Evolutionary conservation across 2,329 filamentous ascomycete genomes (phyloP), one percentile per base, ranked within the genome.

Genomic region (Bipolaris bicolor): DNA sequence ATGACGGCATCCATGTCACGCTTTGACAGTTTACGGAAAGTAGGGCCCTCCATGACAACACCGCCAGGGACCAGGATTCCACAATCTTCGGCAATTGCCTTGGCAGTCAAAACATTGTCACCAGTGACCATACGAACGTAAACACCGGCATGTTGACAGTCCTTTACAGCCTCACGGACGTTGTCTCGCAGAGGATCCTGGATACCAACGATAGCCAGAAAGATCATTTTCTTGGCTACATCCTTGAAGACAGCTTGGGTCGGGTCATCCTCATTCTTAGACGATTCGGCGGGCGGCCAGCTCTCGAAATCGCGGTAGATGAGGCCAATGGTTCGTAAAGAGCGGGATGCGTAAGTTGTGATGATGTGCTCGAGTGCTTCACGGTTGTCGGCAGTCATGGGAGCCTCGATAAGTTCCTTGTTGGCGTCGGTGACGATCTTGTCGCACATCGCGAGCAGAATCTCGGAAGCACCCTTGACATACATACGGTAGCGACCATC

Each of bases 41-140:
- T 84, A 1, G 90, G 90, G 0, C 90, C 90, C 75, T 93, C 90
- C 82, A 94, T 89, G 33, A 92, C 85, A 54, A 91, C 71, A 46
- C 88, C 89, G 66, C 87, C 84, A 68, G 63, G 92, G 39, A 87
- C 86, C 54, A 90, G 82, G 58, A 94, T 93, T 39, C 90, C 90
- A 72, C 90, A 92, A 67, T 93, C 90, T 64, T 83, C 84, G 18
- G 90, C 90, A 67, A 94, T 94, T 20, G 90, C 89, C 72, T 90
- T 86, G 1, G 90, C 90, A 7, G 90, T 94, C 57, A 90, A 79
- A 64, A 89, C 86, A 77, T 94, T 93, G 78, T 94, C 90, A 62
- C 90, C 90, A 4, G 90, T 94, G 2, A 94, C 90, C 90, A 94
- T 94, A 69, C 90, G 89, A 16, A 93, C 90, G 59, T 89, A 84